Base-by-base conservation (phyloP, 495 filamentous ascomycete genomes). In the Penicillium mononematosum region DNA sequence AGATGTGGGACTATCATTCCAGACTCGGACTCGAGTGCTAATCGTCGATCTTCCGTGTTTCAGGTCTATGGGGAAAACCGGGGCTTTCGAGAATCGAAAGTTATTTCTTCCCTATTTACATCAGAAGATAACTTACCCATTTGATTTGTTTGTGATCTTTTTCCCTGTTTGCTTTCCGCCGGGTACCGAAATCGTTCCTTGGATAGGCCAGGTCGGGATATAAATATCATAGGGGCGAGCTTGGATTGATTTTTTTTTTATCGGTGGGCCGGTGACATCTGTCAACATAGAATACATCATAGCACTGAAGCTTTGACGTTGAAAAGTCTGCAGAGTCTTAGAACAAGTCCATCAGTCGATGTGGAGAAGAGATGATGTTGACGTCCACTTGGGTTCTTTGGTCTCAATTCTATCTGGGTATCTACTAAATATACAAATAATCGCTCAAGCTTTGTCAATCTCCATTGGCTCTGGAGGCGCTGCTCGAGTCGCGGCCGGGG, bases 1-100 rank as follows among this genome's bases (percentile, higher is more conserved):
- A 32, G 11, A 12, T 11, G 31, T 45, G 42, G 19, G 43, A 45
- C 19, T 44, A 19, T 34, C 29, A n/a, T 47, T 47, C 29, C 36
- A 17, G 41, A 41, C 52, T 25, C 38, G 39, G 16, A 51, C 25
- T 14, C 41, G 3, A 14, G 17, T 55, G 12, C 58, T 56, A 55
- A 22, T 31, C 31, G 56, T 64, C 56, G 64, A 67, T 67, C 64
- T 45, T 53, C 62, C 53, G 63, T 53, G 60, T 65, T 65, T 65
- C 51, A 53, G 38, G 50, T 60, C 32, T 57, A 60, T 64, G 61
- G 42, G 42, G 36, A 46, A 53, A 45, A 32, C 11, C 7, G 25
- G 38, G 50, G 52, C 14, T 19, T 12, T 57, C 55, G 20, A 58
- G 39, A 51, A 43, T 12, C 25, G 7, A 14, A 14, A 16, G 7